These are phyloP conservation scores for Hordeum marinum DNA, from an alignment of 176 grass and related monocot species.

Conservation along the genomic window DNA sequence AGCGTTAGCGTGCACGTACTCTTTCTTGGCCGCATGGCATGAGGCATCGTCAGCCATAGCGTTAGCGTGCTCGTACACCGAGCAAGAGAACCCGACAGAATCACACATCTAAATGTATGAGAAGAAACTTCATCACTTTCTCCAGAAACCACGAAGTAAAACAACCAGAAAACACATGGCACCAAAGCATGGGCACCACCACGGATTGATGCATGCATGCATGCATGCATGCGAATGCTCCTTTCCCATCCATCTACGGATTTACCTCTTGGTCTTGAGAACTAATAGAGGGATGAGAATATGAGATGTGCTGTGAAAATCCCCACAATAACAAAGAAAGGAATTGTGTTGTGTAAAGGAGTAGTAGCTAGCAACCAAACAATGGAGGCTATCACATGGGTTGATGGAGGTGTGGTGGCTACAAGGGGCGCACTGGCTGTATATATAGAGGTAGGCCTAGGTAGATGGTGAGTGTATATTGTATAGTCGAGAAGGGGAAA, in stretches of 20 bases:
- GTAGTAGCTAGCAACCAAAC: background rate
- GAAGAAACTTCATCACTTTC: background rate
- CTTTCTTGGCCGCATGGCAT: background rate
- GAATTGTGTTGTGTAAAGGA: background rate
- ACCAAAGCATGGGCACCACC: background rate
- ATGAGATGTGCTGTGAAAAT: too few relatives aligned
- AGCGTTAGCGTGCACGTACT: background rate
- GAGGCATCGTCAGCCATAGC: background rate
- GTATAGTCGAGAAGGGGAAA: too few relatives aligned
- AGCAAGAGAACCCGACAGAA: background rate
- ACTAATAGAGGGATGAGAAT: too few relatives aligned
- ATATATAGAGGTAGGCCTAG: constrained; percentile 22
- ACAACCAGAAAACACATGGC: background rate
- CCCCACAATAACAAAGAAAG: too few relatives aligned
- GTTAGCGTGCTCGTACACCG: too few relatives aligned
- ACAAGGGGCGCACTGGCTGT: background rate
- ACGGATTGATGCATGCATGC: background rate
- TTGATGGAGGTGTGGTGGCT: background rate
- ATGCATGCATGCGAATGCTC: background rate
- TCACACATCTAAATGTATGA: background rate
- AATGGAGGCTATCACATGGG: background rate
- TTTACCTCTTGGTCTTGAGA: background rate
- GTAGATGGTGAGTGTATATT: background rate
- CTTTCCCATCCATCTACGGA: too few relatives aligned
- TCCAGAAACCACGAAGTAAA: background rate